Percentiles rank a stretch among this genome's conserved stretches.
phyloP scores from a whole-genome alignment of 768 basidiomycete genomes.

The Xanthoconium stramineum region DNA sequence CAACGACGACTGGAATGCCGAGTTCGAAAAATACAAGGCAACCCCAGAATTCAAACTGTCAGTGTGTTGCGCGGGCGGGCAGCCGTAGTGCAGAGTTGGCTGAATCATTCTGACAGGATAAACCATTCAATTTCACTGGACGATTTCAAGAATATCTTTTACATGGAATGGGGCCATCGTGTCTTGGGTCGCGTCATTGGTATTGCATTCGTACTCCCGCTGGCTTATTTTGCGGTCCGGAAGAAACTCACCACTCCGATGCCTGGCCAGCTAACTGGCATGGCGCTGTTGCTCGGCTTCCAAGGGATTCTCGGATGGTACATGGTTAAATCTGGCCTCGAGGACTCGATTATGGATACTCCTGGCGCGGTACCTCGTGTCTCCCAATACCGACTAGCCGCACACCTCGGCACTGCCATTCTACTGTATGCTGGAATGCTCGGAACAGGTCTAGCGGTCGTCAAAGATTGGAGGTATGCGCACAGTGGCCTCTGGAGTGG shows the following conservation, averaged over 20 bases:
- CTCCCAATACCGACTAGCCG: slow-evolving; percentile 93
- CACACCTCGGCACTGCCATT: slow-evolving; percentile 90
- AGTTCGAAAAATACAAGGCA: slow-evolving; percentile 91
- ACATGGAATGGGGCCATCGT: slow-evolving; percentile 98
- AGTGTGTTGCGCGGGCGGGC: slow-evolving; percentile 31
- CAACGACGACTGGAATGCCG: slow-evolving; percentile 72
- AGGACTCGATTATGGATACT: slow-evolving; percentile 73
- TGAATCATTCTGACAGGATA: slow-evolving; percentile 46
- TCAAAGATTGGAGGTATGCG: slow-evolving; percentile 78
- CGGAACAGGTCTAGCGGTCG: slow-evolving; percentile 65
- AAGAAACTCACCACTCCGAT: slow-evolving; percentile 66
- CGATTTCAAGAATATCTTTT: slow-evolving; percentile 95
- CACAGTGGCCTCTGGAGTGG: slow-evolving; percentile 59
- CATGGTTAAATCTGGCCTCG: slow-evolving; percentile 97
- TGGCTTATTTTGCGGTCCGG: slow-evolving; percentile 73
- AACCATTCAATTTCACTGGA: slow-evolving; percentile 85
- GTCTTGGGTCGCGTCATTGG: slow-evolving; percentile 87
- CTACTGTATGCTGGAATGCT: slow-evolving; percentile 94
- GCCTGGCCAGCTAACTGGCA: slow-evolving; percentile 60
- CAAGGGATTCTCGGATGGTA: slow-evolving; percentile 98
- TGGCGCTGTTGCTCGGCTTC: slow-evolving; percentile 81
- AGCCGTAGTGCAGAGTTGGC: neutral
- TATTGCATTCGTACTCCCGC: slow-evolving; percentile 77
- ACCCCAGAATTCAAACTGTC: slow-evolving; percentile 97
- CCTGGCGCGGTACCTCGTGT: slow-evolving; percentile 90